These are phyloP conservation scores for Centrapalus pauciflorus DNA, from an alignment of 129 eudicot species.

Conservation along the genomic window DNA sequence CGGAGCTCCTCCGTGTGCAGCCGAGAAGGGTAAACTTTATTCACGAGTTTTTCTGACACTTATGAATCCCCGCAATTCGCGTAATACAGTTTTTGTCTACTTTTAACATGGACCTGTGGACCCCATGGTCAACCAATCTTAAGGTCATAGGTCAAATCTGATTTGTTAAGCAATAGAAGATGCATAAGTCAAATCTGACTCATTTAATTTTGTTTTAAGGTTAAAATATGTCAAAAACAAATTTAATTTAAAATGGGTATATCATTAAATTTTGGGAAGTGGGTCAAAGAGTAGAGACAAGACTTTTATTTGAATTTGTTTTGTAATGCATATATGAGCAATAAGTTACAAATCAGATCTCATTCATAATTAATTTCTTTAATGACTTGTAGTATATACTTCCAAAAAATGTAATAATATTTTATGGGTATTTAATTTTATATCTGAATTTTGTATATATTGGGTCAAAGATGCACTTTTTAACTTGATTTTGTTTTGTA, in stretches of 20 bases:
- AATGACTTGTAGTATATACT: background rate
- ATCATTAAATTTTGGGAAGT: background rate
- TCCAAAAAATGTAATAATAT: background rate
- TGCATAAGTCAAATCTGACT: background rate
- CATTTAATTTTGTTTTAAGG: background rate
- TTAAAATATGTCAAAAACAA: background rate
- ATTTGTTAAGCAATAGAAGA: background rate
- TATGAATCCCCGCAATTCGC: conserved; percentile 26
- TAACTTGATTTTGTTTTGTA: conserved; percentile 14
- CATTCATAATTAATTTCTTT: background rate
- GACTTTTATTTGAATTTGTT: background rate
- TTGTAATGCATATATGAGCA: background rate
- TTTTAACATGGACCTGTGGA: conserved; percentile 18
- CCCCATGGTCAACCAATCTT: background rate
- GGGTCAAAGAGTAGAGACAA: background rate
- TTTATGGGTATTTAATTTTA: background rate
- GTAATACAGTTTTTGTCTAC: conserved; percentile 19
- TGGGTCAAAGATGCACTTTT: background rate
- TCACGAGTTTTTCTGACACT: conserved; percentile 16
- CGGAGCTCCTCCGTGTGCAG: conserved; percentile 70
- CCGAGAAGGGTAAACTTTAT: conserved; percentile 51
- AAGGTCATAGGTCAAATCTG: conserved; percentile 19
- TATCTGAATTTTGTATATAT: background rate
- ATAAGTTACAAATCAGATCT: background rate
- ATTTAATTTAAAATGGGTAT: background rate